phyloP scores from a whole-genome alignment of 2,329 filamentous ascomycete genomes.

The Capronia epimyces region DNA sequence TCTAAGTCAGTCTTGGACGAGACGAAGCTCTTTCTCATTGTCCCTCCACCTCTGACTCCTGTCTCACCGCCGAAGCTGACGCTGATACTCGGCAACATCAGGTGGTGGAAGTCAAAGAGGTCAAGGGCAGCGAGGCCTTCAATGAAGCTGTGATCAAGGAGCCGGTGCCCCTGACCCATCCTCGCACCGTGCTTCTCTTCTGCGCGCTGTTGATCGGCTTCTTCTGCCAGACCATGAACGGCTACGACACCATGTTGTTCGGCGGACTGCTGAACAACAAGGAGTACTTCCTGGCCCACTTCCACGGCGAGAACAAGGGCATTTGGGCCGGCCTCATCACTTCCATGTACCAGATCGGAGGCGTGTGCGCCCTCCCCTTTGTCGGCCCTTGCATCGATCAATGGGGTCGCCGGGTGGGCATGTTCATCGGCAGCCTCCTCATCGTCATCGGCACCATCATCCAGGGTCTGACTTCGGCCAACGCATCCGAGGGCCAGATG shows the following conservation, averaged over 20 bases:
- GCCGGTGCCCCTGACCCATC: slow-evolving; percentile 30
- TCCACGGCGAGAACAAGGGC: slow-evolving; percentile 39
- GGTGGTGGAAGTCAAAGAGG: slow-evolving; percentile 36
- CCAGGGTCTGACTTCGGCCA: slow-evolving; percentile 43
- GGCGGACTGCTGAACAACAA: slow-evolving; percentile 48
- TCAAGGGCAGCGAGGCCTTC: slow-evolving; percentile 51
- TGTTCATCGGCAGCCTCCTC: slow-evolving; percentile 51
- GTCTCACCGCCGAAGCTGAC: too few species aligned
- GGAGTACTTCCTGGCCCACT: slow-evolving; percentile 40
- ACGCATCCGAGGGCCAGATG: slow-evolving; percentile 44
- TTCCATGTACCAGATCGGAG: slow-evolving; percentile 47
- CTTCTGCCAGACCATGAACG: slow-evolving; percentile 51
- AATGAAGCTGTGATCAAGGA: slow-evolving; percentile 53
- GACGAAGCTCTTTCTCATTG: neutral
- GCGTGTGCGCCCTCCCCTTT: slow-evolving; percentile 43
- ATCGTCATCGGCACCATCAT: slow-evolving; percentile 50
- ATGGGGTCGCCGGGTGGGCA: slow-evolving; percentile 51
- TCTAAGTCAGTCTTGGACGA: too few species aligned
- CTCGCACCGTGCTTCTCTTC: slow-evolving; percentile 23
- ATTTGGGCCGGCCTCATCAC: slow-evolving; percentile 43
- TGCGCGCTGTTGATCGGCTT: slow-evolving; percentile 33
- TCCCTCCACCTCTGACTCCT: too few species aligned
- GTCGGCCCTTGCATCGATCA: slow-evolving; percentile 44
- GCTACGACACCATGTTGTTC: slow-evolving; percentile 55
- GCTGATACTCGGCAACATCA: too few species aligned